Percentiles rank a stretch among this genome's conserved stretches.
phyloP scores from a whole-genome alignment of 257 asterid species.

The Oldenlandia corymbosa region DNA sequence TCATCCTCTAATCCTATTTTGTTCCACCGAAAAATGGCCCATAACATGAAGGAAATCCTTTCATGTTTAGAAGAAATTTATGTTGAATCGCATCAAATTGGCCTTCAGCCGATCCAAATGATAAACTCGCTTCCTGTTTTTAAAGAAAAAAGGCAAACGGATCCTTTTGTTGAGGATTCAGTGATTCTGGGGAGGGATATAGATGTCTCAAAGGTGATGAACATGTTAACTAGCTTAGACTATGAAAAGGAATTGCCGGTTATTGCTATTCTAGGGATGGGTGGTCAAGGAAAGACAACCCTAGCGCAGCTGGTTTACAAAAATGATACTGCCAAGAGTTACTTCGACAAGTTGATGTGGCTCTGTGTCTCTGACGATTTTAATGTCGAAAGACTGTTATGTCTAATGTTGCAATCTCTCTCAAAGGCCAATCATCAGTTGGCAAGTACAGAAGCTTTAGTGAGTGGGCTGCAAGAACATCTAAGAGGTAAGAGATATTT shows the following conservation, averaged over 20 bases:
- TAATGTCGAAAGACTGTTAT: not conserved
- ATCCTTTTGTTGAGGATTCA: not conserved
- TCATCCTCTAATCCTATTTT: not conserved
- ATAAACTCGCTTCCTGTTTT: not conserved
- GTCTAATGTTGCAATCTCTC: not conserved
- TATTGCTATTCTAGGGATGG: slow-evolving; percentile 18
- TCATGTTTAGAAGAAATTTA: not conserved
- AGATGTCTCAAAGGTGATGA: not conserved
- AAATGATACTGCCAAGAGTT: not conserved
- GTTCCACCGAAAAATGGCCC: not conserved
- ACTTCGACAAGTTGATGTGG: slow-evolving; percentile 16
- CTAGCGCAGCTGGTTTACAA: slow-evolving; percentile 8
- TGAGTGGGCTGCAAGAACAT: not conserved
- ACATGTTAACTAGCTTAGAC: not conserved
- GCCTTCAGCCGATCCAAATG: not conserved
- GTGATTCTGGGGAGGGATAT: not conserved
- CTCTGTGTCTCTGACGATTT: slow-evolving; percentile 15
- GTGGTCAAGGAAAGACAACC: slow-evolving; percentile 22
- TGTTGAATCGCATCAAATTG: not conserved
- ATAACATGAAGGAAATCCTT: not conserved
- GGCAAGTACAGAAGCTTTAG: slow-evolving; percentile 11
- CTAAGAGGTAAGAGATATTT: slow-evolving; percentile 9
- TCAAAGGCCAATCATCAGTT: not conserved
- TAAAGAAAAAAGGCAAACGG: not conserved
- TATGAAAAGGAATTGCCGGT: no score